A percentile compares a stretch with the other conserved stretches of the same genome.
Conservation (phyloP, 768 basidiomycete species). For the Collybia sordida region DNA sequence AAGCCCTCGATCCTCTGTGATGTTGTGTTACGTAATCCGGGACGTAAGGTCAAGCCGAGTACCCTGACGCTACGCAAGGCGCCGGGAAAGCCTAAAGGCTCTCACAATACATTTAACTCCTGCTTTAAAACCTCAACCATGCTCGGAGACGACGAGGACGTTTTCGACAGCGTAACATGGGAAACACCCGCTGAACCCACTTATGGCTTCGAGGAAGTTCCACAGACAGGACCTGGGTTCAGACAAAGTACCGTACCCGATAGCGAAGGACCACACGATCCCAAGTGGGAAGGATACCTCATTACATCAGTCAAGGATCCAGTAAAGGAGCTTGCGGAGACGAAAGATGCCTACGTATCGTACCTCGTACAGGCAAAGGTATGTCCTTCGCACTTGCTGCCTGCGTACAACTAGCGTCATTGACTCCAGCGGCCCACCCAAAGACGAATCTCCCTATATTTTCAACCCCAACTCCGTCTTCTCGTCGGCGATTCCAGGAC, state of each 20-base stretch:
- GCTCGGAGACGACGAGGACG: conserved; percentile 86
- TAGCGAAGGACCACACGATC: conserved; percentile 76
- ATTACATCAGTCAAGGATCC: conserved; percentile 86
- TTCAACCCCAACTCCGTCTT: conserved; percentile 68
- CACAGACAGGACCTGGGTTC: conserved; percentile 69
- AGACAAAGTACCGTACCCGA: conserved; percentile 74
- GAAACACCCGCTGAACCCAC: conserved; percentile 60
- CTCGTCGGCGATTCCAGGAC: conserved; percentile 92
- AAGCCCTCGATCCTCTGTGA: conserved; percentile 17
- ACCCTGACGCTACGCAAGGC: conserved; percentile 8
- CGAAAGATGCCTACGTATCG: conserved; percentile 95
- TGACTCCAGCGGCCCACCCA: conserved; percentile 3
- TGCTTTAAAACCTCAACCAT: conserved; percentile 36
- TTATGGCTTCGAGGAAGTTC: conserved; percentile 44
- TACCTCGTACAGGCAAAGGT: conserved; percentile 92
- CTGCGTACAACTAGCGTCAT: too few species aligned
- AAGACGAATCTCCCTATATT: conserved; percentile 93
- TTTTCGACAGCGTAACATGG: conserved; percentile 92
- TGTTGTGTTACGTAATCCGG: not conserved
- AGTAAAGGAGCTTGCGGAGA: conserved; percentile 93
- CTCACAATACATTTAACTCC: conserved; percentile 4
- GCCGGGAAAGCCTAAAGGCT: not conserved
- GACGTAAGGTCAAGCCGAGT: too few species aligned
- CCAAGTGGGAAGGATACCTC: conserved; percentile 90
- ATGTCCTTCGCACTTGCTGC: conserved; percentile 14